Evolutionary conservation across 352 stramenopile genomes (phyloP).

Genomic region (Phytophthora cajani): DNA sequence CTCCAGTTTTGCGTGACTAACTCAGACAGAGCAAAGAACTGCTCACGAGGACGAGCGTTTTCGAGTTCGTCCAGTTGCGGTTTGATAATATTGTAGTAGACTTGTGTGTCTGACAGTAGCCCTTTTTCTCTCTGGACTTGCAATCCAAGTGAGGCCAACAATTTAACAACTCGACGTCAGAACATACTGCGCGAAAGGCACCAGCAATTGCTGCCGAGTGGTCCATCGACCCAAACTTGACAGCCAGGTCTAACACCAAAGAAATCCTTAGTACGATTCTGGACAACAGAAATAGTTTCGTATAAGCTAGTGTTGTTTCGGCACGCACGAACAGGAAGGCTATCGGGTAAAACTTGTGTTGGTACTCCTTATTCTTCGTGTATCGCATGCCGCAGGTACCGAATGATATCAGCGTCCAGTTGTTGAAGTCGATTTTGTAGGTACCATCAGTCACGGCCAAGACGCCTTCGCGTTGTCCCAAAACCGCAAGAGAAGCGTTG

Average conservation of each 20-base stretch:
- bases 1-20: no score
- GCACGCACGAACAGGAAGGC: background rate
- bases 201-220: no score
- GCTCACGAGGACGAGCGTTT: no score
- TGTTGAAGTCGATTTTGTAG: background rate
- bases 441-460: background rate
- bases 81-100: no score
- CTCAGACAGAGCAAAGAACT: no score
- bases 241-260: background rate
- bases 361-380: background rate
- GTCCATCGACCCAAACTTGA: no score
- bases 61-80: no score
- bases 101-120: no score
- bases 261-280: background rate
- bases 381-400: slow-evolving; percentile 3
- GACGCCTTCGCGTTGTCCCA: background rate
- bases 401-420: slow-evolving; percentile 8
- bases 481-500: background rate
- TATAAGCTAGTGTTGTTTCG: background rate
- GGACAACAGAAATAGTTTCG: background rate
- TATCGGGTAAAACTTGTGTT: slow-evolving; percentile 9
- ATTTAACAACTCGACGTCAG: no score
- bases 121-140: no score
- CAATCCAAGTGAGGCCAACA: no score
- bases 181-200: no score